These are phyloP conservation scores for Tricholoma sp. DNA, from an alignment of 768 basidiomycete species.

Conservation along the genomic window DNA sequence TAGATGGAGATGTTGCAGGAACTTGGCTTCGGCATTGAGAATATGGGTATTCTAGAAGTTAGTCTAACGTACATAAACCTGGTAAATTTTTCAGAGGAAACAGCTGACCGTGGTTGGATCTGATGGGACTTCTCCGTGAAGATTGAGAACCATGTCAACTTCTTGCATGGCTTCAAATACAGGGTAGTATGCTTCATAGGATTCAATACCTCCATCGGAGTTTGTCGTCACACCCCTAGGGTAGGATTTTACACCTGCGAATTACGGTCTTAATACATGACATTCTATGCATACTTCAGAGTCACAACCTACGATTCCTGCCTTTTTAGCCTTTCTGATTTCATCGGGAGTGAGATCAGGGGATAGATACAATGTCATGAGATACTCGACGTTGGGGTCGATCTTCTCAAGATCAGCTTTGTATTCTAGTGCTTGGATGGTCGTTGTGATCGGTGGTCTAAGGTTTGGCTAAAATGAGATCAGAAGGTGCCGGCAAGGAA, in stretches of 20 bases:
- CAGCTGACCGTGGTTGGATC: slow-evolving; percentile 52
- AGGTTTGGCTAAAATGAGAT: slow-evolving; percentile 73
- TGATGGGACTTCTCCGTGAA: slow-evolving; percentile 98
- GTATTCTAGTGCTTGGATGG: slow-evolving; percentile 78
- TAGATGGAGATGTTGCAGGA: slow-evolving; percentile 81
- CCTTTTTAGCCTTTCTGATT: slow-evolving; percentile 79
- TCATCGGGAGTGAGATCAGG: slow-evolving; percentile 87
- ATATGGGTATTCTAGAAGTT: slow-evolving; percentile 74
- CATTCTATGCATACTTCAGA: slow-evolving; percentile 6
- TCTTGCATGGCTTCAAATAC: slow-evolving; percentile 94
- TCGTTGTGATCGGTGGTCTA: slow-evolving; percentile 80
- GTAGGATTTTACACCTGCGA: slow-evolving; percentile 85
- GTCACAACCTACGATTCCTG: slow-evolving; percentile 65
- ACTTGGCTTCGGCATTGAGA: slow-evolving; percentile 87
- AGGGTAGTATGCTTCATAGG: slow-evolving; percentile 89
- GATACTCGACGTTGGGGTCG: slow-evolving; percentile 75
- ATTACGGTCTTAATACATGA: background rate
- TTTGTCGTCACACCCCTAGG: slow-evolving; percentile 97
- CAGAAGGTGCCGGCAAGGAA: slow-evolving; percentile 2
- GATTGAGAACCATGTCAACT: slow-evolving; percentile 89
- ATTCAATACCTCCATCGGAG: slow-evolving; percentile 93
- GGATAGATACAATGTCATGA: slow-evolving; percentile 97
- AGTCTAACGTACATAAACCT: background rate
- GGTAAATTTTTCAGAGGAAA: background rate
- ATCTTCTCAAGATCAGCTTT: slow-evolving; percentile 67